phyloP scores from a whole-genome alignment of 192 early-diverging fungal species.

The Diversispora eburnea region DNA sequence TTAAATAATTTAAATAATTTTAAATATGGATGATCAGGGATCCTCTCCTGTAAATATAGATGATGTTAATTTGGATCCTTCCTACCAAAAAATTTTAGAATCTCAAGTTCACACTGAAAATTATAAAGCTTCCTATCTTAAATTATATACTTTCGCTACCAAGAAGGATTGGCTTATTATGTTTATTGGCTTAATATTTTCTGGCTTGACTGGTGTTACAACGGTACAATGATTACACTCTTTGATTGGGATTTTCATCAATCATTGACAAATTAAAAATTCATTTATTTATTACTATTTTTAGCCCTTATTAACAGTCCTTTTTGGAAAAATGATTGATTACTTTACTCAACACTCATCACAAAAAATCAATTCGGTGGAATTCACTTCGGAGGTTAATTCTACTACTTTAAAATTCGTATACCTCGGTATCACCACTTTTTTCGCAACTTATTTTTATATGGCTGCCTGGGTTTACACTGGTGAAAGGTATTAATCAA shows the following conservation, averaged over 20 bases:
- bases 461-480: conserved; percentile 53
- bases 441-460: conserved; percentile 51
- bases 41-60: too few species aligned
- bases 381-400: background rate
- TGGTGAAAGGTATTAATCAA: conserved; percentile 40
- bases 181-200: conserved; percentile 26
- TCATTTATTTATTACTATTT: background rate
- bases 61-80: too few species aligned
- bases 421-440: conserved; percentile 44
- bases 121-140: conserved; percentile 38
- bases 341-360: background rate
- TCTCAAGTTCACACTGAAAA: too few species aligned
- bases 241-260: background rate
- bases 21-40: too few species aligned
- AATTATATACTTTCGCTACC: conserved; percentile 67
- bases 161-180: conserved; percentile 43
- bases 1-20: too few species aligned
- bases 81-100: too few species aligned
- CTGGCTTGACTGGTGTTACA: background rate
- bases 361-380: background rate
- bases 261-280: background rate
- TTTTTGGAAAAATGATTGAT: conserved; percentile 25
- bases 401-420: background rate
- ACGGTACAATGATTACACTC: background rate
- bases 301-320: background rate